A percentile compares a stretch with the other conserved stretches of the same genome.
These are phyloP conservation scores for Prunus campanulata DNA, from an alignment of 306 rosid species.

Conservation along the genomic window DNA sequence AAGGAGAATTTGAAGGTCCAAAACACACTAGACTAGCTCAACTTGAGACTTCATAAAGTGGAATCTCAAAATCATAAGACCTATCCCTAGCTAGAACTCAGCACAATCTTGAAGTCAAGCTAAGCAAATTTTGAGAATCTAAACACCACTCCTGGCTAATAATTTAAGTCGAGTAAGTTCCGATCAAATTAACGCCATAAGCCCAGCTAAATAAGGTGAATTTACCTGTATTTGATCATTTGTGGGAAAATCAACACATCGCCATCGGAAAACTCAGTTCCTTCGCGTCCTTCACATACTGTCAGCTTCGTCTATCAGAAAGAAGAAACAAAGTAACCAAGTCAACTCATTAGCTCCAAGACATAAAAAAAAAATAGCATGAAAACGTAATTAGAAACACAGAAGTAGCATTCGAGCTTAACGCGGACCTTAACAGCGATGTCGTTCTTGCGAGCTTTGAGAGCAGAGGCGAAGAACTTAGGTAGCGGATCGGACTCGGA, in stretches of 20 bases:
- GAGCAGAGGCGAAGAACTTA: constrained; percentile 47
- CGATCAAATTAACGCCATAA: background rate
- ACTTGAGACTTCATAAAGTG: background rate
- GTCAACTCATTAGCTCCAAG: constrained; percentile 9
- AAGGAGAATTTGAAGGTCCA: background rate
- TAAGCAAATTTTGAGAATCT: background rate
- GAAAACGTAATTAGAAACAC: background rate
- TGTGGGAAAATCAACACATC: constrained; percentile 84
- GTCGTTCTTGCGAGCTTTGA: constrained; percentile 57
- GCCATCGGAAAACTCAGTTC: constrained; percentile 55
- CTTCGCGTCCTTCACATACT: constrained; percentile 65
- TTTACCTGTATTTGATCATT: constrained; percentile 75
- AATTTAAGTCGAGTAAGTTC: background rate
- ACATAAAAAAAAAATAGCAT: background rate
- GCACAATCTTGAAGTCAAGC: background rate
- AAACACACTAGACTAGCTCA: background rate
- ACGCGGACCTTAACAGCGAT: constrained; percentile 45
- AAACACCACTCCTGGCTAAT: background rate
- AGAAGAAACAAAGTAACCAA: background rate
- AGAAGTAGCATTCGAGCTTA: background rate
- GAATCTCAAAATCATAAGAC: background rate
- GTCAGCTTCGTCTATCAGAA: constrained; percentile 68
- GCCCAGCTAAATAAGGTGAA: background rate
- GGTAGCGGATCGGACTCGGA: constrained; percentile 69
- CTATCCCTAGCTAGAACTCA: background rate